Conservation (phyloP, 78 protist genomes). For the Paratrimastix pyriformis region DNA sequence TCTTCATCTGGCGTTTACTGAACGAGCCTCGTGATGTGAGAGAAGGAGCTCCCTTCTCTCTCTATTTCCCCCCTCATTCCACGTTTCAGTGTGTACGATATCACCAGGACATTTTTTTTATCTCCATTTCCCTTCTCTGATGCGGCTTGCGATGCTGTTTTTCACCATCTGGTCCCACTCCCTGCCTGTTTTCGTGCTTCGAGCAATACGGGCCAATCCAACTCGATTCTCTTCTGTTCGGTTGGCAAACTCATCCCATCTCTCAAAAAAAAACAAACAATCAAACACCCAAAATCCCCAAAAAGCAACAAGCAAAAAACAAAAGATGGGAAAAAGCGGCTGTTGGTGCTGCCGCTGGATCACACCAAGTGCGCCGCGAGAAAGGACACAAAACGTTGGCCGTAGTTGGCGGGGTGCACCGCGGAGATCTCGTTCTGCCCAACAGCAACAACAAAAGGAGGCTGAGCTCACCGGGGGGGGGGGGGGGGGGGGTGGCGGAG, state of each 20-base stretch:
- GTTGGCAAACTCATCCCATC: neutral
- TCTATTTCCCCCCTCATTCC: neutral
- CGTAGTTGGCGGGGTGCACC: neutral
- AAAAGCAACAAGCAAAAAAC: too few species aligned
- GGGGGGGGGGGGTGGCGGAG: too few species aligned
- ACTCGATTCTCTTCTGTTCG: neutral
- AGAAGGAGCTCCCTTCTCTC: neutral
- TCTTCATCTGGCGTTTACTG: neutral
- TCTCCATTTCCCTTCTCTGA: neutral
- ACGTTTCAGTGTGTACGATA: neutral
- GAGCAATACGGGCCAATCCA: neutral
- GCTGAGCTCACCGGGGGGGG: too few species aligned
- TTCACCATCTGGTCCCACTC: neutral
- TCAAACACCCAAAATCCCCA: too few species aligned
- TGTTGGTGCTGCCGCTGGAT: neutral
- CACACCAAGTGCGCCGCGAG: neutral
- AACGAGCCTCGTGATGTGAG: too few species aligned
- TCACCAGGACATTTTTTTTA: too few species aligned
- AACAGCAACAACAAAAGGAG: too few species aligned
- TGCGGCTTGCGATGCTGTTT: neutral
- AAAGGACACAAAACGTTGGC: neutral
- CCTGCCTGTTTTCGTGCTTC: neutral
- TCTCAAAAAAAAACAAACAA: too few species aligned
- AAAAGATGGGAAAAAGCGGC: neutral
- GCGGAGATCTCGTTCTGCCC: slow-evolving; percentile 17